Base-by-base conservation (phyloP, 768 basidiomycete genomes). In the Tricholoma furcatifolium region DNA sequence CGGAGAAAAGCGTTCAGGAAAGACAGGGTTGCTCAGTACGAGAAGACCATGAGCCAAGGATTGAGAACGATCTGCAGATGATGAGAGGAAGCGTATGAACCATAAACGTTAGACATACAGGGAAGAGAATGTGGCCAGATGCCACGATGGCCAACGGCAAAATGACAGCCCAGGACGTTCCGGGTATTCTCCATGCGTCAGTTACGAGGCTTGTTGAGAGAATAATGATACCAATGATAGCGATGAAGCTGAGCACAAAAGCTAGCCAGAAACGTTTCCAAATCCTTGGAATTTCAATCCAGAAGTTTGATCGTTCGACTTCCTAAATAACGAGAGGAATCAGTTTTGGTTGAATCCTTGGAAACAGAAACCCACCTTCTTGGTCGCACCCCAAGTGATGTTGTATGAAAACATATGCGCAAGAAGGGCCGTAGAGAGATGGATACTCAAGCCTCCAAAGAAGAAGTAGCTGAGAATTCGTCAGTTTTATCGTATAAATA, bases 1-100 rank as follows among this genome's bases (percentile, higher is more conserved):
- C 36, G 36, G 10, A 14, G 36, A 38, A 14, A n/a, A 4, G 3
- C 12, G 17, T 38, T 4, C 5, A 11, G 12, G 12, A 38, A 17
- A 14, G 21, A 20, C 17, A 12, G 30, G 36, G 24, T 48, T 15
- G 47, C 38, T 73, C 62, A 81, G 53, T 77, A 80, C 3, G 84
- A 85, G 70, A 92, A 93, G 41, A 91, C 88, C 87, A 91, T 90
- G 49, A 93, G 71, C 87, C 87, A 91, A 1, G 91, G 93, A 60
- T 94, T 94, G 38, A 94, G 79, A 17, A 92, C 83, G 50, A 95
- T 87, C 78, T 88, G 56, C 35, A 5, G 5, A 3, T 2, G 24
- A 50, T 32, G 0, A 31, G 39, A 27, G 40, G 8, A 10, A 3
- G 20, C 8, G 20, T 7, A 41, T 21, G 14, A 30, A 18, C 24